Evolutionary conservation across 805 yeast species (phyloP), one percentile per base, ranked within the genome.

Genomic region (Pichia cephalocereana): DNA sequence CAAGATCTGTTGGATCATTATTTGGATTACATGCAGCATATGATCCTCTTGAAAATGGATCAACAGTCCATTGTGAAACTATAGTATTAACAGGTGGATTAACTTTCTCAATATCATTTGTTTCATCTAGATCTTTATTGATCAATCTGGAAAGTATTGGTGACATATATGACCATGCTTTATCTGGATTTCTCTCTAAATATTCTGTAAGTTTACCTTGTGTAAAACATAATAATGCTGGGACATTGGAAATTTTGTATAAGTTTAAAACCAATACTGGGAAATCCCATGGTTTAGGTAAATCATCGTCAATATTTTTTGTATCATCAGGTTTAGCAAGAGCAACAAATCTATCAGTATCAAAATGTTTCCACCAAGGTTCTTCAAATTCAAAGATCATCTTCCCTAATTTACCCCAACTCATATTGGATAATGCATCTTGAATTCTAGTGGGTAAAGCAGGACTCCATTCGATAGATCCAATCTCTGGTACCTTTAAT

Each of bases 11-110:
- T 0, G 95, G 87, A 56, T 82, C 87, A 61, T 84, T 85, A 8
- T 80, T 82, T 0, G 83, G 79, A 37, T 69, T 63, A 47, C 86
- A 75, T 0, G 90, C 89, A 11, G 86, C 74, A 63, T 87, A 91
- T 0, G 96, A 80, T 3, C 98, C 98, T 47, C 85, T 67, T 3
- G 86, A 74, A 58, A 73, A 86, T 1, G 88, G 87, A 55, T 90
- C 95, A 2, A 62, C 60, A 1, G 95, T 83, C 98, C 98, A 91
- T 28, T 79, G 68, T 0, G 91, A 76, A 2, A 75, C 73, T 0
- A 81, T 64, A 0, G 70, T 61, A 45, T 72, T 73, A 5, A 46
- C 60, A 43, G 73, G 79, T 34, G 37, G 37, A 2, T 34, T 15
- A 34, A 34, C 17, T 17, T 10, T 2, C 12, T 40, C n/a, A 11